phyloP scores from a whole-genome alignment of 108 stramenopile genomes.

The Epipyxis sp. region DNA sequence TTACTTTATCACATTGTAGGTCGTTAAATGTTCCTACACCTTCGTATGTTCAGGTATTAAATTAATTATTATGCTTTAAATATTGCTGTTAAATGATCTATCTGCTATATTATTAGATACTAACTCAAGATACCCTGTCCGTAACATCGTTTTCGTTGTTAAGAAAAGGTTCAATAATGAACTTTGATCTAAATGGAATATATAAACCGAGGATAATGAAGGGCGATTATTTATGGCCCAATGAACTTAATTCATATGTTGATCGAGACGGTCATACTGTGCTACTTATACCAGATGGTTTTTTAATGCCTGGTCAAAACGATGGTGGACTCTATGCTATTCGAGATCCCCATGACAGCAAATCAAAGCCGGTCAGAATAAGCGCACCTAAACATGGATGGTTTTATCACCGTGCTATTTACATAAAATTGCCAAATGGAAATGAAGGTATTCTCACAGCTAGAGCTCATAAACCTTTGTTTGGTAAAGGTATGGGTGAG shows the following conservation, averaged over 20 bases:
- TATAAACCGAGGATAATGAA: background rate
- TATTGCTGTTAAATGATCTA: background rate
- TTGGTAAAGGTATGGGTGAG: slow-evolving; percentile 45
- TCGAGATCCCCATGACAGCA: slow-evolving; percentile 37
- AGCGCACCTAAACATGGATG: slow-evolving; percentile 61
- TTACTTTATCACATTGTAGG: background rate
- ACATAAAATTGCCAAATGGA: slow-evolving; percentile 81
- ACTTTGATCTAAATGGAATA: background rate
- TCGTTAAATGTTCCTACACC: background rate
- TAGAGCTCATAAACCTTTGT: slow-evolving; percentile 65
- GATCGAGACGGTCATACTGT: slow-evolving; percentile 57
- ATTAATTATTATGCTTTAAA: too few species aligned
- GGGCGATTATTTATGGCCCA: background rate
- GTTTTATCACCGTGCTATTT: slow-evolving; percentile 90
- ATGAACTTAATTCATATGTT: background rate
- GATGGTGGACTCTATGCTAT: slow-evolving; percentile 86
- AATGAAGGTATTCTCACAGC: slow-evolving; percentile 79
- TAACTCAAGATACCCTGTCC: background rate
- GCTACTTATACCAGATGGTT: slow-evolving; percentile 81
- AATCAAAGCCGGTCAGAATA: slow-evolving; percentile 27
- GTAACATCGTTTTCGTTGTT: background rate
- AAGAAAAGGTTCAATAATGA: background rate
- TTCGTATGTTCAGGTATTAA: background rate
- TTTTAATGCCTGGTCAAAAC: slow-evolving; percentile 85
- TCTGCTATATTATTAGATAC: background rate